These are phyloP conservation scores for Ceratobasidium sp. DNA, from an alignment of 1,284 basidiomycete genomes.

Conservation along the genomic window DNA sequence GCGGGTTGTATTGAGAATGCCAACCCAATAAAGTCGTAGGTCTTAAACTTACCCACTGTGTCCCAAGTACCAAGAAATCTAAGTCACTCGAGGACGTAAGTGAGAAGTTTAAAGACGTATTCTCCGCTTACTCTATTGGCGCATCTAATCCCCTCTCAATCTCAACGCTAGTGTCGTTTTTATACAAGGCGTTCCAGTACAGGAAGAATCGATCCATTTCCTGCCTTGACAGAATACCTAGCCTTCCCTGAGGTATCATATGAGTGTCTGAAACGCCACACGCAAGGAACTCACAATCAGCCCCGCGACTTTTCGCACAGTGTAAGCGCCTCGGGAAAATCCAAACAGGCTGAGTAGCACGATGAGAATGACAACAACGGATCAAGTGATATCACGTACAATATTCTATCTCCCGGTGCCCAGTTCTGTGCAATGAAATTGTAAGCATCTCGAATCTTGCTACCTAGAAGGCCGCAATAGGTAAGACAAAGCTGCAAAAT, in stretches of 20 bases:
- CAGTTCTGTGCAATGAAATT: slow-evolving; percentile 49
- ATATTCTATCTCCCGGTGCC: slow-evolving; percentile 34
- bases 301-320: slow-evolving; percentile 45
- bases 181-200: slow-evolving; percentile 25
- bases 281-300: slow-evolving; percentile 39
- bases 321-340: slow-evolving; percentile 48
- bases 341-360: slow-evolving; percentile 30
- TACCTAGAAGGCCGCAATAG: slow-evolving; percentile 2
- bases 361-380: background rate
- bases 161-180: background rate
- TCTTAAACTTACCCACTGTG: slow-evolving; percentile 8
- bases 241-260: background rate
- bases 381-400: background rate
- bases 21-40: too few relatives aligned
- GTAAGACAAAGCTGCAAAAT: background rate
- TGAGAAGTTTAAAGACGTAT: too few relatives aligned
- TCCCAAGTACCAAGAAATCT: slow-evolving; percentile 37
- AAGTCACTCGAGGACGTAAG: background rate
- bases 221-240: slow-evolving; percentile 34
- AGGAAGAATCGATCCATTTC: slow-evolving; percentile 46
- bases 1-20: too few relatives aligned
- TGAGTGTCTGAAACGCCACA: background rate
- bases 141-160: background rate
- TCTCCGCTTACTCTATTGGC: slow-evolving; percentile 5
- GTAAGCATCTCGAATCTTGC: slow-evolving; percentile 48